Evolutionary conservation across 169 alveolate genomes (phyloP), one percentile per base, ranked within the genome.

Genomic region (Theileria sp.): DNA sequence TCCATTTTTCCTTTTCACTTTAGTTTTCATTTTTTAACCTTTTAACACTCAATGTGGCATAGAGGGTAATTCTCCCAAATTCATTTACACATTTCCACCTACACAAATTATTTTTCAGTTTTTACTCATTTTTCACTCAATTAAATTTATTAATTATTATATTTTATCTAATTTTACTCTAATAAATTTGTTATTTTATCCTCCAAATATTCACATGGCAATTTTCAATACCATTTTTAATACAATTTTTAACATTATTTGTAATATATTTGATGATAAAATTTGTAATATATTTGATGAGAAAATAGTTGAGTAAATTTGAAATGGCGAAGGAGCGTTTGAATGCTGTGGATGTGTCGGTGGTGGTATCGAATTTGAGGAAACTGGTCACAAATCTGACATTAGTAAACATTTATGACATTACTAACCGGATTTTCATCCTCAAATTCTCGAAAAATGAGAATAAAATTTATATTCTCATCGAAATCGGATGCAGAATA

Each of bases 331-430:
- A 85, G n/a, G 92, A 89, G 74, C 56, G 94, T 36, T 70, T 91
- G 66, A 91, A 87, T n/a, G 92, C 94, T 75, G 67, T 91, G 21
- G 94, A 91, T 76, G 88, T 91, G 60, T 87, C 91, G 13, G 91
- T 90, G 8, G 80, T 84, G 25, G 82, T 87, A 26, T 77, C 87
- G 19, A 82, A 81, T 50, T 80, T 89, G 58, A 84, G 72, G 60
- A 80, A 86, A 12, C 65, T 21, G 67, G 60, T 87, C 23, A 68
- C 82, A 25, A 90, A 88, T 71, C 74, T 81, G 26, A 85, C 77
- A 64, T 89, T 91, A 15, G 90, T 90, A 65, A 91, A 91, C 75
- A 87, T 91, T 25, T 91, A 91, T 77, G 92, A 91, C 68, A 81
- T 91, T 17, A 87, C 92, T n/a, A 91, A 79, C 75, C 71, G 88